These are phyloP conservation scores for Dittrichia graveolens DNA, from an alignment of 129 eudicot species.

Conservation along the genomic window DNA sequence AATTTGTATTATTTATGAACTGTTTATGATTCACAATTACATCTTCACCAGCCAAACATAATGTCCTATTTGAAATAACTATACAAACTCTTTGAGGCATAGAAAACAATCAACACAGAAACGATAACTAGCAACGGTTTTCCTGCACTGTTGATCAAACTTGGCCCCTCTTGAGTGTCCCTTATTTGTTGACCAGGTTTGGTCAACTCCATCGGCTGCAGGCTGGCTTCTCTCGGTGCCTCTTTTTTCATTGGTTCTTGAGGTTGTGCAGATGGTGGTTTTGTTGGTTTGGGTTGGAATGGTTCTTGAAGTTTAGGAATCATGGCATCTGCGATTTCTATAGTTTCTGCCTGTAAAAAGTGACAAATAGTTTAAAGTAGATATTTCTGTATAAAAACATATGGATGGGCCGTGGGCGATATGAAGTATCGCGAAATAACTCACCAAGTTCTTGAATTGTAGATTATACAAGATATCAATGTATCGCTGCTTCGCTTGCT, in stretches of 20 bases:
- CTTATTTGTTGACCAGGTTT: constrained; percentile 13
- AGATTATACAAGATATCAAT: constrained; percentile 67
- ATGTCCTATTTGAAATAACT: constrained; percentile 35
- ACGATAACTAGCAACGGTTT: constrained; percentile 39
- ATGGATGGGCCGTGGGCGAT: background rate
- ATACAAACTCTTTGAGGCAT: constrained; percentile 37
- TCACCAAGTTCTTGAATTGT: constrained; percentile 73
- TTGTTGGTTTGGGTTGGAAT: constrained; percentile 18
- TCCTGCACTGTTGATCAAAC: constrained; percentile 26
- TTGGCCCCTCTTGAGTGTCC: constrained; percentile 3
- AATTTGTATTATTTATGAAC: constrained; percentile 18
- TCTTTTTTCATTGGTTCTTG: constrained; percentile 8
- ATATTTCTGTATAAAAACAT: background rate
- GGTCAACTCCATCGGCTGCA: constrained; percentile 1
- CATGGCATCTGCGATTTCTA: constrained; percentile 23
- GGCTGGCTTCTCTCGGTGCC: constrained; percentile 7
- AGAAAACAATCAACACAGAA: constrained; percentile 35
- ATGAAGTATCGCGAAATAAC: constrained; percentile 12
- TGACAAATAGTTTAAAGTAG: constrained; percentile 22
- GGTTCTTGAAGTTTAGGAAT: constrained; percentile 22
- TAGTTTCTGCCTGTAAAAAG: constrained; percentile 18
- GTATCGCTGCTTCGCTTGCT: constrained; percentile 80
- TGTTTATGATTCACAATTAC: constrained; percentile 11
- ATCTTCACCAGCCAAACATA: constrained; percentile 17
- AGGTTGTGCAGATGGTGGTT: constrained; percentile 7